Evolutionary conservation across 768 basidiomycete genomes (phyloP).

Genomic region (Boletus rufocinnamomeus): DNA sequence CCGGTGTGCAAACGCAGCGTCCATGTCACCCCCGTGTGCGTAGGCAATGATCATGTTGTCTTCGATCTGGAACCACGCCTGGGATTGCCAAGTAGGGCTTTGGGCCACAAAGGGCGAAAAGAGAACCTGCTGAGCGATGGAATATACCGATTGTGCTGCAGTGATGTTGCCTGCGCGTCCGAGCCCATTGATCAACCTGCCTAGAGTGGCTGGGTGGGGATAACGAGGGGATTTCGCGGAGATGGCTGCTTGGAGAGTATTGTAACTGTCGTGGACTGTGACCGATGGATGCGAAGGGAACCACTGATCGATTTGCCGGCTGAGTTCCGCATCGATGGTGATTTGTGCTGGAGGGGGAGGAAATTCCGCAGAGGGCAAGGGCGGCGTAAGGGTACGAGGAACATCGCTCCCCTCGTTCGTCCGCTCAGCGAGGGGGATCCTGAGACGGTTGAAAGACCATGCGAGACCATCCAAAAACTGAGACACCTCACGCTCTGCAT

Average conservation of each 20-base stretch:
- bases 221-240: constrained; percentile 40
- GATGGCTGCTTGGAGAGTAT: constrained; percentile 49
- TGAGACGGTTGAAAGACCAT: constrained; percentile 23
- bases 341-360: constrained; percentile 16
- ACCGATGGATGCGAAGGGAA: constrained; percentile 31
- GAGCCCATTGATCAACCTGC: constrained; percentile 64
- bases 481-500: constrained; percentile 23
- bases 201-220: constrained; percentile 55
- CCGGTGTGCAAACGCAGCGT: constrained; percentile 81
- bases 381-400: constrained; percentile 14
- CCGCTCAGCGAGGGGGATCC: constrained; percentile 23
- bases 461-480: constrained; percentile 24
- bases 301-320: constrained; percentile 37
- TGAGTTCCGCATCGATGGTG: constrained; percentile 28
- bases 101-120: constrained; percentile 39
- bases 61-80: constrained; percentile 77
- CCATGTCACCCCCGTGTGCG: constrained; percentile 78
- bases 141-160: constrained; percentile 67
- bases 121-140: constrained; percentile 63
- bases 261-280: constrained; percentile 46
- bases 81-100: constrained; percentile 49
- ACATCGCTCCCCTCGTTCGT: constrained; percentile 4
- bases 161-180: constrained; percentile 63
- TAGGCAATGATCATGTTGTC: constrained; percentile 87
- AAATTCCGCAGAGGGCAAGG: constrained; percentile 15